Evolutionary conservation across 108 stramenopile species (phyloP), one percentile per base, ranked within the genome.

Genomic region (Aurantiochytrium sp.): DNA sequence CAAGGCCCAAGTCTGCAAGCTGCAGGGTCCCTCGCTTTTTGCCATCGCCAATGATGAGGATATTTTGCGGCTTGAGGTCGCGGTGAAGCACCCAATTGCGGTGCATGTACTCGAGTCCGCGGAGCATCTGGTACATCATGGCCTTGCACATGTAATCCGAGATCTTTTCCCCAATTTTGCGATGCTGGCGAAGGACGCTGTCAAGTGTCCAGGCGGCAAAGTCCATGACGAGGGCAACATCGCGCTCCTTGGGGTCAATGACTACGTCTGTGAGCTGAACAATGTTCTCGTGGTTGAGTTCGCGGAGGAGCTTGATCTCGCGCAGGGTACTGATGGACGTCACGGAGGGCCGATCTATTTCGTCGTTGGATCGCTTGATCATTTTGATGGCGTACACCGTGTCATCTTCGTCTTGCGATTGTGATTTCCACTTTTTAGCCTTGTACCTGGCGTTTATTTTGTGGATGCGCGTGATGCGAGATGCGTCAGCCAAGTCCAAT

Each of bases 1-100:
- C 99, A 35, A 98, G 92, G 49, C 98, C 99, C 91, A 99, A 98
- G 91, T 99, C 99, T 43, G 98, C 98, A 18, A 99, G 93, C 94
- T 98, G 98, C 51, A 98, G 93, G 44, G 93, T 94, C 58, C 93
- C 93, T 44, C 51, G 88, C 58, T 95, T 95, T 64, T 96, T 96
- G 5, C 92, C 94, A 58, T 94, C 93, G 87, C 96, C 96, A 87
- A 96, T 90, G 42, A 97, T 90, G 5, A 90, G 87, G 5, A 90
- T 14, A 91, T 97, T 97, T 87, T 96, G 96, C 51, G 96, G 96
- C 89, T 97, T 97, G 91, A 97, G 90, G 94, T 97, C 97, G 51
- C 97, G 94, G 91, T 97, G 97, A 87, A 96, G 90, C 60, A 97
- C 95, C 44, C 96, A 90, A 89, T 95, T 94, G 55, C 95, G 95